Base-by-base conservation (phyloP, 352 stramenopile species). In the Phytophthora megakarya region DNA sequence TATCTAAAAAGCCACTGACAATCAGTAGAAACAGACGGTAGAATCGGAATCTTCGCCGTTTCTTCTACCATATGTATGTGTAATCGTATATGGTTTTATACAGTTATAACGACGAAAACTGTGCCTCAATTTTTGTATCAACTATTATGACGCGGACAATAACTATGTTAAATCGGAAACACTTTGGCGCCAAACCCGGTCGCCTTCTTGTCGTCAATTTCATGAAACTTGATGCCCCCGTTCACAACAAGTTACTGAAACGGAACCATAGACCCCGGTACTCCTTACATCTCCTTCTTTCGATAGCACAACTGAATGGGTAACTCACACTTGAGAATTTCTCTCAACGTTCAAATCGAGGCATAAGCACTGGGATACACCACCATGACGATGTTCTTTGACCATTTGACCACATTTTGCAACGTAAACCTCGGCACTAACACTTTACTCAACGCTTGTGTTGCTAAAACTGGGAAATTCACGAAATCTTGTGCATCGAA, bases 241-340 rank as follows among this genome's bases (percentile, higher is more conserved):
- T 39, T 43, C 22, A 9, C 13, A 11, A 45, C 62, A 21, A 72
- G 28, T 43, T 43, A 60, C 39, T 44, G 53, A 40, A 61, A 53
- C 59, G 38, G 66, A 18, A 12, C 30, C 28, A 46, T 64, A 18
- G 30, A 84, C 32, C 22, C 54, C 5, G 25, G 78, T 5, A 16
- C 76, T 12, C 4, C 43, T 0, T 44, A 19, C 48, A 82, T 73
- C 32, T 88, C 78, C 16, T 67, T 57, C 21, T 50, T 18, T 15
- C 70, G 54, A 37, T 72, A 88, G 78, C 80, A 89, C 0, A 89
- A 33, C 44, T 89, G 78, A 50, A 90, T 73, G 1, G 76, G 70
- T 39, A 90, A 61, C 9, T 58, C 45, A 42, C 75, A 90, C 3
- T 55, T 54, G 5, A 71, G 49, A 19, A 75, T 49, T 16, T 70